These are phyloP conservation scores for Geranium rotundifolium DNA, from an alignment of 345 rosid genomes.

Conservation along the genomic window DNA sequence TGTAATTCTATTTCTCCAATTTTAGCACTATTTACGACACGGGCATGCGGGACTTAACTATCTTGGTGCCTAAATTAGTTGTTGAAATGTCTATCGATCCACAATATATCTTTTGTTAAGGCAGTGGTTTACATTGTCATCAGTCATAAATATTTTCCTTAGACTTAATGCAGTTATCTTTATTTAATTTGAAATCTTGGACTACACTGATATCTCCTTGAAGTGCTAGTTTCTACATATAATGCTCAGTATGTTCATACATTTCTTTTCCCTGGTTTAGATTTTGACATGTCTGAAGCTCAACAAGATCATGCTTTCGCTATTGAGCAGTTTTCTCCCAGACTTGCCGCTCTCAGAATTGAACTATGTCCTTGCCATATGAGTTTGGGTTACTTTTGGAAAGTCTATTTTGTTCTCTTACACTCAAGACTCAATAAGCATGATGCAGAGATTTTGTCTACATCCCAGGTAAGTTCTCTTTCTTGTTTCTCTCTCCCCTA, in stretches of 20 bases:
- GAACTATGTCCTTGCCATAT: slow-evolving; percentile 88
- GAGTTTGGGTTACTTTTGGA: slow-evolving; percentile 90
- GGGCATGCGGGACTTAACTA: neutral
- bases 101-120: neutral
- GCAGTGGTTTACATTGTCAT: neutral
- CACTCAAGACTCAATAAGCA: slow-evolving; percentile 74
- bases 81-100: neutral
- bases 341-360: slow-evolving; percentile 70
- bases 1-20: neutral
- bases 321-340: slow-evolving; percentile 58
- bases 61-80: neutral
- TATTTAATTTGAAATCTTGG: neutral
- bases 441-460: slow-evolving; percentile 69
- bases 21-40: neutral
- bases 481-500: neutral
- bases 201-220: neutral
- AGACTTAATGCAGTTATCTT: neutral
- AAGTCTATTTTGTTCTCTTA: slow-evolving; percentile 85
- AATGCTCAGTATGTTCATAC: neutral
- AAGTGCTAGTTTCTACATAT: neutral
- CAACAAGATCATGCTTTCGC: slow-evolving; percentile 75
- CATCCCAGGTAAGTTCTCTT: slow-evolving; percentile 53
- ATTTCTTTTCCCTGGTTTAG: slow-evolving; percentile 25
- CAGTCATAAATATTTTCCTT: neutral
- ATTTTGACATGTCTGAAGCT: slow-evolving; percentile 65